phyloP scores from a whole-genome alignment of 2,329 filamentous ascomycete species.

The Colletotrichum sp. region DNA sequence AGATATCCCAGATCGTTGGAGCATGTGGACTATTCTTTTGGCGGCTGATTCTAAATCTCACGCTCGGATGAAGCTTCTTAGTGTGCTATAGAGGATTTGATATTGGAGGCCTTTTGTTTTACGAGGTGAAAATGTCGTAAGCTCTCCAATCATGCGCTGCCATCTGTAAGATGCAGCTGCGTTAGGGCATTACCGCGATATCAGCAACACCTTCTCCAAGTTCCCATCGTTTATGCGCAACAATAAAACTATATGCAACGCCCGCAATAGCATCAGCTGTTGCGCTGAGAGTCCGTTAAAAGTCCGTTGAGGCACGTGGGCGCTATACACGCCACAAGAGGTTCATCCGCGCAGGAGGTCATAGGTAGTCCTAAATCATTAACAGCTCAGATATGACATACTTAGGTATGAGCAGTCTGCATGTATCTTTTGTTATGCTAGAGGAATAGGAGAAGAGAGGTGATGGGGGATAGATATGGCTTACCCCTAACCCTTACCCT shows the following conservation, averaged over 20 bases:
- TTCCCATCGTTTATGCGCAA: rapidly evolving
- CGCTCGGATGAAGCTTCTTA: rapidly evolving
- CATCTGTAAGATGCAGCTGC: rapidly evolving
- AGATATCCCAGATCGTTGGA: rapidly evolving
- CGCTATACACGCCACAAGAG: rapidly evolving
- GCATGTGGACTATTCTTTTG: no score
- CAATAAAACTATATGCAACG: rapidly evolving
- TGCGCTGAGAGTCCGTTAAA: no score
- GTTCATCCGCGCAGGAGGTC: no score
- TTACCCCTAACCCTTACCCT: no score
- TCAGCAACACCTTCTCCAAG: no score
- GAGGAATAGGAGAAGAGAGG: rapidly evolving
- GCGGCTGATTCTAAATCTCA: no score
- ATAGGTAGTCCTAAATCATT: no score
- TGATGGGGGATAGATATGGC: no score
- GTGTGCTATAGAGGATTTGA: no score
- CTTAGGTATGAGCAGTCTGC: rapidly evolving
- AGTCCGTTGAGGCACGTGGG: no score
- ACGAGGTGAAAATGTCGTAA: rapidly evolving
- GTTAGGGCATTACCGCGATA: rapidly evolving
- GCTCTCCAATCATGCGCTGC: rapidly evolving
- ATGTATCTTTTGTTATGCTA: no score
- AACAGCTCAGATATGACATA: no score
- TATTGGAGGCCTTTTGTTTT: rapidly evolving
- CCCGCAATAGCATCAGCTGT: rapidly evolving